Conservation (phyloP, 108 stramenopile species). For the Fistulifera pelliculosa region DNA sequence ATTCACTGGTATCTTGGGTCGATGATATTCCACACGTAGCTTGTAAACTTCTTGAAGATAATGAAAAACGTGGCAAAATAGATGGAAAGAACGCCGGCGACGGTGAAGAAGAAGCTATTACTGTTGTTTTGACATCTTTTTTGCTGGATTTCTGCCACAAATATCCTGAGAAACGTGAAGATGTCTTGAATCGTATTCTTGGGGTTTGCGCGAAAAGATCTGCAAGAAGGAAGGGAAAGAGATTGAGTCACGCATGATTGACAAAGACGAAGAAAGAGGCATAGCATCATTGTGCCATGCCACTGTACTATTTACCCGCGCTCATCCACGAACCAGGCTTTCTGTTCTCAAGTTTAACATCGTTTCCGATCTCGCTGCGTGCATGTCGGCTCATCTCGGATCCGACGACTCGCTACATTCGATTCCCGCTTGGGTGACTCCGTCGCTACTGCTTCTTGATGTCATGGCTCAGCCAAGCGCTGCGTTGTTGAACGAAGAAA, state of each 20-base stretch:
- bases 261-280: slow-evolving; percentile 17
- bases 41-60: slow-evolving; percentile 3
- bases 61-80: background rate
- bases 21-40: slow-evolving; percentile 3
- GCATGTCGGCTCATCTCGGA: slow-evolving; percentile 25
- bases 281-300: slow-evolving; percentile 56
- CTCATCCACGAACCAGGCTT: slow-evolving; percentile 48
- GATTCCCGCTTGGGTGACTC: slow-evolving; percentile 70
- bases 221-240: slow-evolving; percentile 2
- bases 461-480: slow-evolving; percentile 75
- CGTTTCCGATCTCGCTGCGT: slow-evolving; percentile 38
- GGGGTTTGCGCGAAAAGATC: slow-evolving; percentile 23
- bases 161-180: slow-evolving; percentile 33
- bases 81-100: slow-evolving; percentile 10
- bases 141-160: slow-evolving; percentile 48
- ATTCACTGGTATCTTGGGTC: slow-evolving; percentile 4
- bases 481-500: slow-evolving; percentile 20
- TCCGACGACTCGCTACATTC: background rate
- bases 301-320: slow-evolving; percentile 54
- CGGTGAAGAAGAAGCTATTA: slow-evolving; percentile 53
- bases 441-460: slow-evolving; percentile 51
- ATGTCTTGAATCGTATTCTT: slow-evolving; percentile 33
- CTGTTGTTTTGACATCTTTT: slow-evolving; percentile 65
- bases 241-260: slow-evolving; percentile 4
- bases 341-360: slow-evolving; percentile 47